phyloP scores from a whole-genome alignment of 2,329 filamentous ascomycete genomes.

The Beauveria caledonica region DNA sequence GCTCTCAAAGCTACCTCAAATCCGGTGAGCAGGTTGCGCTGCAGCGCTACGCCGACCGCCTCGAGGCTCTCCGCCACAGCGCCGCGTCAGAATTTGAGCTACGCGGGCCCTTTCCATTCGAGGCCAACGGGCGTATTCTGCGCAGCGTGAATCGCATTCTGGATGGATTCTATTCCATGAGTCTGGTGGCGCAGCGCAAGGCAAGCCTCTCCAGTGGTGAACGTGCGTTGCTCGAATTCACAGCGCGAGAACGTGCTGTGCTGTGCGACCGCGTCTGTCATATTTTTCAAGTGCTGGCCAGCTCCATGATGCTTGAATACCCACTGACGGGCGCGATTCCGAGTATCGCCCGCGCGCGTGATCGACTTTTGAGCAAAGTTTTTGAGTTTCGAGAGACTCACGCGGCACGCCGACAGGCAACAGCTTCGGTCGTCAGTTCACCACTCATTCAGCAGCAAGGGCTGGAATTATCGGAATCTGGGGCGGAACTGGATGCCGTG shows the following conservation, averaged over 20 bases:
- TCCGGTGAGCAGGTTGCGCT: conserved; percentile 76
- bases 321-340: conserved; percentile 77
- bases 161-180: conserved; percentile 88
- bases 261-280: conserved; percentile 81
- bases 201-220: conserved; percentile 66
- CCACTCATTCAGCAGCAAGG: not conserved
- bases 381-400: conserved; percentile 70
- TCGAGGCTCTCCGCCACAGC: conserved; percentile 61
- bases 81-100: conserved; percentile 76
- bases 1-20: conserved; percentile 61
- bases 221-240: conserved; percentile 65
- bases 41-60: conserved; percentile 61
- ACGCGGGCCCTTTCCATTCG: conserved; percentile 68
- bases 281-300: conserved; percentile 70
- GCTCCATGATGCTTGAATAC: conserved; percentile 82
- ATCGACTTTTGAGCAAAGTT: conserved; percentile 72
- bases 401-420: not conserved
- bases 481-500: conserved; percentile 25
- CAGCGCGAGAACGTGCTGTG: conserved; percentile 66
- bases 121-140: conserved; percentile 61
- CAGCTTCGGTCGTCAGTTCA: not conserved
- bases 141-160: conserved; percentile 70
- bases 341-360: conserved; percentile 64
- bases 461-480: not conserved
- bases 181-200: conserved; percentile 74